phyloP scores from a whole-genome alignment of 345 rosid genomes.

The Gossypium bickii region DNA sequence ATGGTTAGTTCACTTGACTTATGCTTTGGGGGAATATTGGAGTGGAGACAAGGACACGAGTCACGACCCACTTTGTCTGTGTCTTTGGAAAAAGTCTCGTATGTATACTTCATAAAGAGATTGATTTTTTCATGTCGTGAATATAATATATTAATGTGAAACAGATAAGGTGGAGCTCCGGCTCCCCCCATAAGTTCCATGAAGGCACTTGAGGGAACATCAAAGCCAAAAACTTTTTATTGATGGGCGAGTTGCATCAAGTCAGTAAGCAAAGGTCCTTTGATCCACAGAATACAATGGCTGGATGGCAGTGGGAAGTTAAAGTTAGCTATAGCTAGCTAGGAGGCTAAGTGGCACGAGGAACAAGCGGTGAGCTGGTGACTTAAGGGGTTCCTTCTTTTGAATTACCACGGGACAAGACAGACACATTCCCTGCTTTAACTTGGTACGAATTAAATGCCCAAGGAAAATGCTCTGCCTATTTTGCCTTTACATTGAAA shows the following conservation, averaged over 20 bases:
- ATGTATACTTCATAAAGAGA: too few relatives aligned
- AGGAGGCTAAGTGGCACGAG: not conserved
- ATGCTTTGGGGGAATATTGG: conserved; percentile 3
- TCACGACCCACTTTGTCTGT: conserved; percentile 25
- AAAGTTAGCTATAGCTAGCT: not conserved
- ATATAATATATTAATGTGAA: not conserved
- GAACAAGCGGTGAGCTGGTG: not conserved
- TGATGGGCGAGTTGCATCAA: not conserved
- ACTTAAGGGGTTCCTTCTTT: not conserved
- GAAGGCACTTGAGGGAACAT: conserved; percentile 4
- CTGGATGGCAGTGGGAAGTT: not conserved
- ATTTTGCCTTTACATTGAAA: not conserved
- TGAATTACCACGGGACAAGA: conserved; percentile 1
- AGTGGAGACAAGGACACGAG: conserved; percentile 24
- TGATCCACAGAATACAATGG: not conserved
- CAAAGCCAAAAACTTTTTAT: not conserved
- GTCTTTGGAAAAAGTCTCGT: conserved; percentile 13
- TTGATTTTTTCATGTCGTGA: not conserved
- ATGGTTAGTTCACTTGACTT: conserved; percentile 12
- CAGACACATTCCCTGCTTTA: not conserved
- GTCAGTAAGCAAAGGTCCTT: not conserved
- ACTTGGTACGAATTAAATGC: not conserved
- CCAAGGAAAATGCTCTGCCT: not conserved
- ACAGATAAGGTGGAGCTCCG: not conserved
- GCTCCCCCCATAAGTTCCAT: not conserved